Evolutionary conservation across 805 yeast genomes (phyloP).

Genomic region (Schwanniomyces pseudopolymorphus): DNA sequence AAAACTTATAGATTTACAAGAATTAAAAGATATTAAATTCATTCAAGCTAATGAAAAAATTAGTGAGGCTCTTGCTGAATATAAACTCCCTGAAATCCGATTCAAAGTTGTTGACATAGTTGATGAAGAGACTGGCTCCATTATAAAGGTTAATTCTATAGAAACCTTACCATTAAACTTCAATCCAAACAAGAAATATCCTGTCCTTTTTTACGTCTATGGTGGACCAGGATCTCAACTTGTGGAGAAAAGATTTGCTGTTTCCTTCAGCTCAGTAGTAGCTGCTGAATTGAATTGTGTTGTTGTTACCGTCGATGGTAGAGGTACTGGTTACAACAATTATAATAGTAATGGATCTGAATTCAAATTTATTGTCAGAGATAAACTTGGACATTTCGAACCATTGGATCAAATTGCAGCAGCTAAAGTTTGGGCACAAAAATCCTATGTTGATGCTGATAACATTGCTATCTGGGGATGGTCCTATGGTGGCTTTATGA

Average conservation of each 20-base stretch:
- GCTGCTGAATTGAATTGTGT: conserved; percentile 78
- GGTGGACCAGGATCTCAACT: conserved; percentile 96
- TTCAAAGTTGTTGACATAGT: conserved; percentile 58
- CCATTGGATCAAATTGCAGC: conserved; percentile 85
- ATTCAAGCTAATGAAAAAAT: conserved; percentile 51
- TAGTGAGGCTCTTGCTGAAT: conserved; percentile 34
- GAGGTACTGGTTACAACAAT: conserved; percentile 94
- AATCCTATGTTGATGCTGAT: conserved; percentile 58
- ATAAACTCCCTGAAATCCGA: conserved; percentile 55
- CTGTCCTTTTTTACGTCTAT: conserved; percentile 84
- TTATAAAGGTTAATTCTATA: conserved; percentile 56
- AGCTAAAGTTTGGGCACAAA: conserved; percentile 67
- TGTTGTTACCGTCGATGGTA: conserved; percentile 93
- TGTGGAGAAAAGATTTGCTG: conserved; percentile 60
- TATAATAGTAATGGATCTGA: conserved; percentile 39
- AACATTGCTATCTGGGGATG: conserved; percentile 81
- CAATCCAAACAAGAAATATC: conserved; percentile 63
- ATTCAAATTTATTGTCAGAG: conserved; percentile 79
- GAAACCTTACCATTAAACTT: conserved; percentile 81
- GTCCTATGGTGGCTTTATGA: conserved; percentile 83
- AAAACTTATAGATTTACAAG: conserved; percentile 51
- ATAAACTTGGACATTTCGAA: conserved; percentile 78
- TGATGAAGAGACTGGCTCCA: conserved; percentile 47
- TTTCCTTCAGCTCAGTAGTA: conserved; percentile 70
- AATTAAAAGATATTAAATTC: conserved; percentile 33